phyloP scores from a whole-genome alignment of 2,329 filamentous ascomycete genomes.

The Fusarium nurragi region DNA sequence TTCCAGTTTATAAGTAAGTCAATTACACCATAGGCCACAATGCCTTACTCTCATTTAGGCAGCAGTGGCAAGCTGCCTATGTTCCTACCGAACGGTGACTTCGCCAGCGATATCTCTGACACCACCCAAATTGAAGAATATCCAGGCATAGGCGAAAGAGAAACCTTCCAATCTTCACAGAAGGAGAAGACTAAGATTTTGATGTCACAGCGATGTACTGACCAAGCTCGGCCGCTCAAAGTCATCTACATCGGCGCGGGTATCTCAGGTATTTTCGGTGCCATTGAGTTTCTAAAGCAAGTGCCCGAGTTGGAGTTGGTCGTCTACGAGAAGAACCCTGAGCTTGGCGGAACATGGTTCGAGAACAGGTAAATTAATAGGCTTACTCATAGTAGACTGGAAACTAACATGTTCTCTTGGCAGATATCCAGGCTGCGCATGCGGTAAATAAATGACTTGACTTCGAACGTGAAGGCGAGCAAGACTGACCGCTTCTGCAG shows the following conservation, averaged over 20 bases:
- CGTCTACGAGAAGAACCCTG: conserved; percentile 17
- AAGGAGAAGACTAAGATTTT: background rate
- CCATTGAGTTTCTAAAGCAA: conserved; percentile 12
- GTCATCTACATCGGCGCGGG: conserved; percentile 12
- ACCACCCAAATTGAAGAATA: background rate
- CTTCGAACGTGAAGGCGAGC: too few species aligned
- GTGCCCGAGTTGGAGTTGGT: conserved; percentile 4
- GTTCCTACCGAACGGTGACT: background rate
- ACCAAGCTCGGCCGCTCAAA: conserved; percentile 6
- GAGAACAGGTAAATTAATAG: background rate
- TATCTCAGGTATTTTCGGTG: conserved; percentile 6
- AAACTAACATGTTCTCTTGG: accelerated
- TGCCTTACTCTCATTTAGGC: background rate
- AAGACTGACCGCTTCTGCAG: background rate
- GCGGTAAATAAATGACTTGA: background rate
- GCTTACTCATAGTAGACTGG: accelerated
- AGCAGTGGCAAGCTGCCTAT: background rate
- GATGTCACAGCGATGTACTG: conserved; percentile 3
- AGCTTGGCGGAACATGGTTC: conserved; percentile 17
- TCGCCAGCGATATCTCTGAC: background rate
- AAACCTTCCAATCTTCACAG: background rate
- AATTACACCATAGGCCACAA: background rate
- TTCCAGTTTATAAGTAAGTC: background rate
- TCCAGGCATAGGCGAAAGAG: background rate
- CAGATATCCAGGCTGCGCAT: conserved; percentile 17